Evolutionary conservation across 345 rosid genomes (phyloP), one percentile per base, ranked within the genome.

Genomic region (Eucalyptus brandiana): DNA sequence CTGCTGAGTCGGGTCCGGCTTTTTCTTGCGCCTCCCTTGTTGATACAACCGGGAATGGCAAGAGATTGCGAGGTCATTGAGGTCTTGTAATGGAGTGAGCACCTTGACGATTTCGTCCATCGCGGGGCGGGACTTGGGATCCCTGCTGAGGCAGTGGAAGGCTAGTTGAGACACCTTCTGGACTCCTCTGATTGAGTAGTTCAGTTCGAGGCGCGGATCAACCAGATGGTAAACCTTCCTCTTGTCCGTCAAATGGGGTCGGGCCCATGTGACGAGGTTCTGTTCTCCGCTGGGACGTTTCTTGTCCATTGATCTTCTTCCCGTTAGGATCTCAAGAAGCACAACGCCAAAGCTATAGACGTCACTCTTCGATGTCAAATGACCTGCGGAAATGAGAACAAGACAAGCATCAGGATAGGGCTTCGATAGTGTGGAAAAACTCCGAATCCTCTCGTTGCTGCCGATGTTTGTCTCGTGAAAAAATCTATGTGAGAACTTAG

Each of bases 321-420:
- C 99, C 49, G 97, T 97, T 90, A 97, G 89, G 91, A 97, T 94
- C 96, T 97, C 99, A 8, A 97, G 96, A 86, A 97, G 94, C 44
- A 97, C 99, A 81, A 97, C 99, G 12, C 99, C 99, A 10, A 96
- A 97, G 93, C 99, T 97, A 91, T 96, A 97, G 49, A 97, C 99
- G 51, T 97, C 99, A 87, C 99, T 97, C 94, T 94, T 97, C 21
- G 98, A 97, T 40, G 99, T 96, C 92, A 97, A 91, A 92, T 97
- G 99, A 87, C 99, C 98, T 97, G 93, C 40, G 83, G 62, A 34
- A 86, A 32, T 26, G 67, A 76, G 47, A 76, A 76, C 16, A 40
- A 44, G 85, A 76, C 47, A 76, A 23, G 85, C 88, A 21, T 42
- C 88, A 53, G 67, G 69, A 87, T 21, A 86, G 47, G 85, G 45